Evolutionary conservation across 257 asterid genomes (phyloP).

Genomic region (Jaltomata sinuosa): DNA sequence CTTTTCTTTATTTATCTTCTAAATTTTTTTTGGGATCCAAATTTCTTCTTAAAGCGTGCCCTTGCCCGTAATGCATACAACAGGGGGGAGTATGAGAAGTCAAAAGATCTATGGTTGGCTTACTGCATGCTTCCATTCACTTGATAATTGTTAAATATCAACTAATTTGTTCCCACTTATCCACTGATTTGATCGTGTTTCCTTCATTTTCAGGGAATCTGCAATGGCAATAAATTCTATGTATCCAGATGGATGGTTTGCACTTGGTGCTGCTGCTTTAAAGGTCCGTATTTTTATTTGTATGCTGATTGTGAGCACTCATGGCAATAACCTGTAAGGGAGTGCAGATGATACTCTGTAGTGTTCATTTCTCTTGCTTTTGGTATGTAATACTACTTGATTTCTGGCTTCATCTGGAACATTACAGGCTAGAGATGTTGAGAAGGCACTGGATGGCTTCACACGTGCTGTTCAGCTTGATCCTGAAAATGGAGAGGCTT

Average conservation of each 20-base stretch:
- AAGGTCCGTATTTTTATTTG: conserved; percentile 18
- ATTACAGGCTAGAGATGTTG: conserved; percentile 46
- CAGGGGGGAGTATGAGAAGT: conserved; percentile 71
- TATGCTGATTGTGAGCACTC: not conserved
- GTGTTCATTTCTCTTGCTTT: not conserved
- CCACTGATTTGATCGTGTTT: not conserved
- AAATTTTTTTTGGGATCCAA: not conserved
- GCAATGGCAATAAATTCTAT: conserved; percentile 85
- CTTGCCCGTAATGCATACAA: conserved; percentile 91
- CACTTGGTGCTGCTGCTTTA: conserved; percentile 88
- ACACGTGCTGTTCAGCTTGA: conserved; percentile 88
- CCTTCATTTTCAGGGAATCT: conserved; percentile 38
- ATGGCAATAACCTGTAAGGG: not conserved
- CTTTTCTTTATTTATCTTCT: not conserved
- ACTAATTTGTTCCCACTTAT: not conserved
- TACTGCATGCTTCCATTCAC: not conserved
- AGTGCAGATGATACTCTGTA: not conserved
- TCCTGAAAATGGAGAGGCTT: conserved; percentile 97
- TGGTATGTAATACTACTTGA: not conserved
- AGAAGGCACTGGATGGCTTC: conserved; percentile 82
- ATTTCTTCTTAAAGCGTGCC: conserved; percentile 33
- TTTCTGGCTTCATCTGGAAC: not conserved
- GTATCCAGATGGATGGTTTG: conserved; percentile 96
- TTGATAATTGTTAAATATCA: not conserved
- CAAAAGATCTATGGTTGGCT: conserved; percentile 46